Conservation (phyloP, 768 basidiomycete species). For the Termitomyces sp. region DNA sequence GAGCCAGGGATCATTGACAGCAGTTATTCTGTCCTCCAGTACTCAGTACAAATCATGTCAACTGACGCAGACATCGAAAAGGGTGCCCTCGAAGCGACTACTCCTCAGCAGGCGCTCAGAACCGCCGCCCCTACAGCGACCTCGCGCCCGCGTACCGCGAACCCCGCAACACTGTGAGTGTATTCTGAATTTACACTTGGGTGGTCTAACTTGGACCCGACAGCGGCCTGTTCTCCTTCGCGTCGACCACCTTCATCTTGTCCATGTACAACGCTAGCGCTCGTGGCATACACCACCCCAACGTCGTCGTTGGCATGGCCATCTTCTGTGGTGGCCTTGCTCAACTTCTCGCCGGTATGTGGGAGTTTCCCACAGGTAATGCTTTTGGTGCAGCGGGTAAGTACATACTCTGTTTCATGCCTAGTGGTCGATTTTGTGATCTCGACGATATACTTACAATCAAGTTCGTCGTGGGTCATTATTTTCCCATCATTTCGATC, state of each 20-base stretch:
- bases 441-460: not conserved
- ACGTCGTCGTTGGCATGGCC: constrained; percentile 84
- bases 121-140: constrained; percentile 13
- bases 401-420: constrained; percentile 8
- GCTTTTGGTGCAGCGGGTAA: constrained; percentile 29
- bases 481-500: not conserved
- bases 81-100: constrained; percentile 22
- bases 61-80: constrained; percentile 32
- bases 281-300: constrained; percentile 49
- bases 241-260: constrained; percentile 76
- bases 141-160: constrained; percentile 37
- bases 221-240: constrained; percentile 79
- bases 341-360: constrained; percentile 87
- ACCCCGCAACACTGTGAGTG: constrained; percentile 54
- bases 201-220: not conserved
- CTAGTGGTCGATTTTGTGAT: too few relatives aligned
- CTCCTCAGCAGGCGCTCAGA: constrained; percentile 20
- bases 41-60: constrained; percentile 1
- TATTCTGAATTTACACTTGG: not conserved
- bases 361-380: constrained; percentile 73
- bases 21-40: not conserved
- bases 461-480: not conserved
- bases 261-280: constrained; percentile 66
- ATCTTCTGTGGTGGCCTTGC: constrained; percentile 78
- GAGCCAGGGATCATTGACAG: too few relatives aligned